Base-by-base conservation (phyloP, 176 grass and related monocot species). In the Phoenix roebelenii region DNA sequence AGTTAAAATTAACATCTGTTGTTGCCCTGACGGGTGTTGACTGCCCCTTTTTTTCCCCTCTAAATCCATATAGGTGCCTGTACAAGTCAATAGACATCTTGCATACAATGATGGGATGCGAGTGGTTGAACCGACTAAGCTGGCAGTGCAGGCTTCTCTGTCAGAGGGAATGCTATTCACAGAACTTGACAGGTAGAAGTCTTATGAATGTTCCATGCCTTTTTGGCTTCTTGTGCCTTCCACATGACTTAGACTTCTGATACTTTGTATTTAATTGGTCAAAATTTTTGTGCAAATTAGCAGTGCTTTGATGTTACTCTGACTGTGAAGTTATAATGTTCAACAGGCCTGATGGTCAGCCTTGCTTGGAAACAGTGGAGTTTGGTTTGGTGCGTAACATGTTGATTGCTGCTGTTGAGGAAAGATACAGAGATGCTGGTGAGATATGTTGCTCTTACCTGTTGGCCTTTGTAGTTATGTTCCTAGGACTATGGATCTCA, bases 371-470 rank as follows among this genome's bases (percentile, higher is more conserved):
- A 56, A 64, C 80, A 17, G 72, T 76, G 73, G 91, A 95, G 65
- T 95, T 95, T 50, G 79, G 39, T 50, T 86, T 95, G 64, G 54
- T 95, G 20, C 63, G 73, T 10, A 90, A 90, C 77, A 90, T 95
- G 91, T 65, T 84, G 20, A 72, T 77, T 53, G 91, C 91, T 23
- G 86, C 80, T 61, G 65, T 80, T 50, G 86, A 95, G 80, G 91
- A 95, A 69, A 74, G 86, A 64, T 95, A 95, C 83, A 95, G 72
- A 66, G 86, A 90, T 77, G 91, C 91, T 14, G 91, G 91, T 95
- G 81, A 48, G 12, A 51, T 76, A 22, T 23, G 63, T 22, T 60
- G 3, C 1, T 67, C 0, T 66, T 66, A 18, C 50, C 10, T 63
- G n/a, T 75, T 72, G 5, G 3, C 1, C 23, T 69, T 10, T 54